Evolutionary conservation across 2,329 filamentous ascomycete genomes (phyloP).

Genomic region (Aspergillus ochraceus): DNA sequence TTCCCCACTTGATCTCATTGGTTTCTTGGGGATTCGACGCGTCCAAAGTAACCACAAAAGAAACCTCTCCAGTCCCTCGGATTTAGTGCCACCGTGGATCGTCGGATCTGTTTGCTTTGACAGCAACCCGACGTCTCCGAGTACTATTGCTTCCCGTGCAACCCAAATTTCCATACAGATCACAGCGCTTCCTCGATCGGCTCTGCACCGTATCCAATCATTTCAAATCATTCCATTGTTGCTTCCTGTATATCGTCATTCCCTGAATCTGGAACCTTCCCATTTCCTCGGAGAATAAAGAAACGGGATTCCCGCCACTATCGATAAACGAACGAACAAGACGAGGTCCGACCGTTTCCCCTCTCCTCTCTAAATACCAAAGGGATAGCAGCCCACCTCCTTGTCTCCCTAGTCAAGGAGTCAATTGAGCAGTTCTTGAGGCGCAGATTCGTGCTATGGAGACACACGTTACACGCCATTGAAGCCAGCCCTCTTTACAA

Average conservation of each 20-base stretch:
- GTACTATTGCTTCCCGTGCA: constrained; percentile 6
- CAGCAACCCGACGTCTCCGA: constrained; percentile 1
- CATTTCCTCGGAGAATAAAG: neutral
- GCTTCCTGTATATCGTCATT: neutral
- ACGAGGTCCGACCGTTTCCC: constrained; percentile 2
- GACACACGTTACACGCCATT: constrained; percentile 22
- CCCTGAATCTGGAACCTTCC: neutral
- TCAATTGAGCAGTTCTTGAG: constrained; percentile 16
- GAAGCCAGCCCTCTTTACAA: constrained; percentile 24
- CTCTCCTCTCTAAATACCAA: constrained; percentile 10
- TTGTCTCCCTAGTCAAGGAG: constrained; percentile 17
- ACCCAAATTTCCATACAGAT: neutral
- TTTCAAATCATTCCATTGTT: neutral
- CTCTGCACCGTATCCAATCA: neutral
- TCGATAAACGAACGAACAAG: constrained; percentile 8
- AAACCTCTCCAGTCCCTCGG: no score
- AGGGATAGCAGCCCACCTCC: constrained; percentile 16
- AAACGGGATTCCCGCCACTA: neutral
- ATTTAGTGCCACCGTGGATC: neutral
- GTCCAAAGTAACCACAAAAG: neutral
- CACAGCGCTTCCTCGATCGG: neutral
- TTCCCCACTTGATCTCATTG: neutral
- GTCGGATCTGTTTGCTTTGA: constrained; percentile 5
- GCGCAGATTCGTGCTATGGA: constrained; percentile 20
- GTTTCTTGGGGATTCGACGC: neutral